These are phyloP conservation scores for Sporothrix curviconia DNA, from an alignment of 2,329 filamentous ascomycete genomes.

Conservation along the genomic window DNA sequence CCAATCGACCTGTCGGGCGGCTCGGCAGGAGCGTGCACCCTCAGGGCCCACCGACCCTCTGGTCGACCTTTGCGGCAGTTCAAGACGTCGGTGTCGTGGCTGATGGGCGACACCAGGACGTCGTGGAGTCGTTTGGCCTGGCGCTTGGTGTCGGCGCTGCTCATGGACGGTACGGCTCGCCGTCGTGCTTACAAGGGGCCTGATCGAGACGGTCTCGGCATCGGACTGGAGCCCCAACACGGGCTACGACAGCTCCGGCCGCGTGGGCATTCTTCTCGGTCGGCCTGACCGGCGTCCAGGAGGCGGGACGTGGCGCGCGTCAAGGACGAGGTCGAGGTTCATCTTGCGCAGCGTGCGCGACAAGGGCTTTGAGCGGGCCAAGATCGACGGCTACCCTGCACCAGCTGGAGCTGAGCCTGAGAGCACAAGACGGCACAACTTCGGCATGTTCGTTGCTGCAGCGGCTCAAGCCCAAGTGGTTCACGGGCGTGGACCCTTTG, in stretches of 20 bases:
- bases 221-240: slow-evolving; percentile 93
- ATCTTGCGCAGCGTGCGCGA: slow-evolving; percentile 64
- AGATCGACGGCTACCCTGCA: slow-evolving; percentile 92
- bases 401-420: slow-evolving; percentile 84
- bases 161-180: slow-evolving; percentile 96
- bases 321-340: slow-evolving; percentile 63
- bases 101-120: slow-evolving; percentile 74
- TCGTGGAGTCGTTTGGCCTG: slow-evolving; percentile 82
- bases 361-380: slow-evolving; percentile 79
- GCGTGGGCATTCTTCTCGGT: slow-evolving; percentile 79
- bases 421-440: slow-evolving; percentile 95
- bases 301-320: slow-evolving; percentile 72
- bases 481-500: slow-evolving; percentile 90
- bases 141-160: slow-evolving; percentile 72
- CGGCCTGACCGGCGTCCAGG: slow-evolving; percentile 81
- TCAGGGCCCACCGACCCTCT: slow-evolving; percentile 78
- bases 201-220: slow-evolving; percentile 85
- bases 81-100: slow-evolving; percentile 92
- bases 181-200: slow-evolving; percentile 77
- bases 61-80: slow-evolving; percentile 78
- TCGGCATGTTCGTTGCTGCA: slow-evolving; percentile 88
- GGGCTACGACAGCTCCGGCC: slow-evolving; percentile 76
- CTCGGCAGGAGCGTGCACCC: slow-evolving; percentile 43
- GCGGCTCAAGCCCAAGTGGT: slow-evolving; percentile 85
- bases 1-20: slow-evolving; percentile 64